phyloP scores from a whole-genome alignment of 768 basidiomycete species.

The Boletellus emodensis region DNA sequence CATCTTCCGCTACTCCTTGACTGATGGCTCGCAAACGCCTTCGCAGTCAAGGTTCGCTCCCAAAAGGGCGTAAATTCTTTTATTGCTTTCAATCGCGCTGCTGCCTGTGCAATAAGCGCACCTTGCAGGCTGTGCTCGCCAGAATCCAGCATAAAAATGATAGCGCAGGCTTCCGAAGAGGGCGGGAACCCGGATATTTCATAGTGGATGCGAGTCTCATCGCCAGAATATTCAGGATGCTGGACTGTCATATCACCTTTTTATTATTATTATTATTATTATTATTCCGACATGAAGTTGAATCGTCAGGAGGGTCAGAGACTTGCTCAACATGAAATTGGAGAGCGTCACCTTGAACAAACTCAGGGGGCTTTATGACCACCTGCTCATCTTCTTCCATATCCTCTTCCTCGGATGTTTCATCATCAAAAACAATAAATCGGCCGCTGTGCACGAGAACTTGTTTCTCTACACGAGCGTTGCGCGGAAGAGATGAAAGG shows the following conservation, averaged over 20 bases:
- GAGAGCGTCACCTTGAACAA: constrained; percentile 37
- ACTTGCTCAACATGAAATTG: background rate
- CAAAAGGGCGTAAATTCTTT: constrained; percentile 18
- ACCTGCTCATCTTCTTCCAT: constrained; percentile 43
- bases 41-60: constrained; percentile 20
- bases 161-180: constrained; percentile 37
- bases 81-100: constrained; percentile 11
- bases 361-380: constrained; percentile 35
- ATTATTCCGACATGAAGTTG: background rate
- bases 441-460: constrained; percentile 67
- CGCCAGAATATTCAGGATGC: constrained; percentile 3
- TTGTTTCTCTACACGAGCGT: constrained; percentile 74
- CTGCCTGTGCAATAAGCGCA: constrained; percentile 8
- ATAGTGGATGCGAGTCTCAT: constrained; percentile 35
- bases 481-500: constrained; percentile 65
- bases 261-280: too few relatives aligned
- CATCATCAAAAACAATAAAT: constrained; percentile 35
- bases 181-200: constrained; percentile 45
- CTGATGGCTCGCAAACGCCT: constrained; percentile 21
- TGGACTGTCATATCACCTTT: constrained; percentile 14
- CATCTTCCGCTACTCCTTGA: constrained; percentile 6
- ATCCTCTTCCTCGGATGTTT: background rate
- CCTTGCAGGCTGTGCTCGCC: constrained; percentile 2
- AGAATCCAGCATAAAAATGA: constrained; percentile 41
- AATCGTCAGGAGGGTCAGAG: background rate